Percentiles rank a stretch among this genome's conserved stretches.
Conservation (phyloP, 805 yeast species). For the Zygosaccharomyces bisporus region DNA sequence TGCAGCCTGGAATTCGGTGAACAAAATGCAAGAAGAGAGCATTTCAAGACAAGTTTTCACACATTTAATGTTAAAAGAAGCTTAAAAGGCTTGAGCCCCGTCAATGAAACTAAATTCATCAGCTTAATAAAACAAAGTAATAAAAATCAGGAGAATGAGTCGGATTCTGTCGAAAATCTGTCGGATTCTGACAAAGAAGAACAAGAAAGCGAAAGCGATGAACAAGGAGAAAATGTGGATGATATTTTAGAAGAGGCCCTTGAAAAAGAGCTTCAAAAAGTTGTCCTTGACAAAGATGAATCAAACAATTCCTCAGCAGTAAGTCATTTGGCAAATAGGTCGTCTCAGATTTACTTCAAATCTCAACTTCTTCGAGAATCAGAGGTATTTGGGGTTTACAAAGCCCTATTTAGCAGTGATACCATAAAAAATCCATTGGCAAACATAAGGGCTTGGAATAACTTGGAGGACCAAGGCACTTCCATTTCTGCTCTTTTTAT, state of each 20-base stretch:
- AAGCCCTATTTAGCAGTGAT: constrained; percentile 49
- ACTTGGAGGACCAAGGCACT: constrained; percentile 17
- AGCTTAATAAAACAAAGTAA: constrained; percentile 26
- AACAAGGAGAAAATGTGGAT: constrained; percentile 26
- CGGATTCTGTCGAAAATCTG: constrained; percentile 22
- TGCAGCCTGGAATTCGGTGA: constrained; percentile 26
- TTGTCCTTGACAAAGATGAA: constrained; percentile 17
- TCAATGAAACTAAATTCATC: constrained; percentile 59
- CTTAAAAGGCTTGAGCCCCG: constrained; percentile 41
- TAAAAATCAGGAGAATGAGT: constrained; percentile 36
- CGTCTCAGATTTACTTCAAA: constrained; percentile 62
- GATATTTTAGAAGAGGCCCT: constrained; percentile 28
- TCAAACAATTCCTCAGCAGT: constrained; percentile 36
- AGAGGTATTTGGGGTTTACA: constrained; percentile 64
- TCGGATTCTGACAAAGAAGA: constrained; percentile 35
- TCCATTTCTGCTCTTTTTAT: constrained; percentile 73
- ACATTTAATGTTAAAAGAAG: constrained; percentile 56
- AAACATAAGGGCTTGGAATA: constrained; percentile 42
- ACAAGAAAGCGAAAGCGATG: constrained; percentile 31
- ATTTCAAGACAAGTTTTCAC: constrained; percentile 58
- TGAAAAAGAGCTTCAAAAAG: constrained; percentile 22
- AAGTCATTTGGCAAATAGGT: constrained; percentile 60
- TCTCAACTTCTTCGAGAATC: constrained; percentile 44
- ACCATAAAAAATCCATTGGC: constrained; percentile 48
- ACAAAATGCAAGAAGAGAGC: constrained; percentile 34